Evolutionary conservation across 257 asterid species (phyloP), one percentile per base, ranked within the genome.

Genomic region (Misopates orontium): DNA sequence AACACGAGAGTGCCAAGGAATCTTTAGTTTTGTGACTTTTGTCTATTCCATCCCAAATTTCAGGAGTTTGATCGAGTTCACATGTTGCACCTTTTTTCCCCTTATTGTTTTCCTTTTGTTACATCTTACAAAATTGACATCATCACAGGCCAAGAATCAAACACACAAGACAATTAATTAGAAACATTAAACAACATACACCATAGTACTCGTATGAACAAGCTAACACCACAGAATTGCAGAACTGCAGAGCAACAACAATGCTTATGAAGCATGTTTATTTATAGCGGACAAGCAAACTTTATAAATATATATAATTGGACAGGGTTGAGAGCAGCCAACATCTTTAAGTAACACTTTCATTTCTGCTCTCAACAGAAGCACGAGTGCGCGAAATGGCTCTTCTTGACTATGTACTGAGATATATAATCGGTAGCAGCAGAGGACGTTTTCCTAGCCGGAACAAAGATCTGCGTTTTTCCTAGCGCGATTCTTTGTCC

Each of bases 401-500:
- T 84, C 61, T 70, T 82, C 54, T 73, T 68, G 6, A 79, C 61
- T 47, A 87, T 74, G 42, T 62, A 74, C 1, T 81, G 74, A 3
- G 88, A 75, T 17, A 77, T 41, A 67, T 76, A 64, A 18, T 77
- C 69, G 0, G 7, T 17, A 13, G 72, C 64, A 20, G 67, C 32
- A 24, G 51, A 21, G 15, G 89, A 53, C 45, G 65, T 19, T 51
- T 65, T 84, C 55, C 67, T 68, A 1, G 77, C 21, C 1, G 85
- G 90, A 57, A 79, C 22, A 0, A 82, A 47, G 1, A 85, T 64
- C 22, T 79, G 81, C 13, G 85, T 80, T 58, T 77, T 85, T 1
- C 89, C 94, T 8, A 75, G 53, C 7, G 82, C 86, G 40, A 88
- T 85, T 62, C 85, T 83, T 39, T 65, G 62, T 55, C 84, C 97